Evolutionary conservation across 129 eudicot species (phyloP), one percentile per base, ranked within the genome.

Genomic region (Tagetes erecta): DNA sequence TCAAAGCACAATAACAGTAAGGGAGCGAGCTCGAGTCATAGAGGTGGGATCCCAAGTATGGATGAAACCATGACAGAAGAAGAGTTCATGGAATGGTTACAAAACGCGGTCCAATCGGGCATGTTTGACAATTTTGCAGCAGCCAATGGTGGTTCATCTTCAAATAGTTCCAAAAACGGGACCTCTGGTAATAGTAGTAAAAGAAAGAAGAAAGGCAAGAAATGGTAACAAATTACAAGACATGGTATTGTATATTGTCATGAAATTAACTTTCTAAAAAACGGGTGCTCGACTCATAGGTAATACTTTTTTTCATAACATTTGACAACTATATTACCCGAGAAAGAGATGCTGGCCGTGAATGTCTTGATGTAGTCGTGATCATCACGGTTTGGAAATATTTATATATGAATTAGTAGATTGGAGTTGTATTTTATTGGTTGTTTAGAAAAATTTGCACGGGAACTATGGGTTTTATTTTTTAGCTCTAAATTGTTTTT

Each of bases 131-230:
- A 86, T 76, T 92, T 92, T 73, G 64, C 82, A 46, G 86, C 84
- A 41, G 86, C 84, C 49, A 80, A 75, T 55, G 36, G 62, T 34
- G 50, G 76, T 47, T 27, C 89, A 1, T 70, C 85, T 36, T 33
- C 78, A 52, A 77, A 75, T 14, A 77, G 73, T 71, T 42, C 87
- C 75, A 82, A 73, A 40, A 78, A 75, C 34, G 75, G 73, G 52
- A 83, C 76, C 67, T 55, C 73, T 53, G 78, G 83, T 81, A 90
- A 88, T 78, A 88, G 86, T 53, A 80, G 83, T 81, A 90, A 88
- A 80, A 88, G 86, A 80, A 94, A 82, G 94, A 94, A 88, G 64
- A 94, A 91, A 86, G 98, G 98, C 68, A 90, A 91, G 91, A 94
- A 86, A 73, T 83, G 93, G 92, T 87, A 83, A 86, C 38, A 58